Percentiles rank a stretch among this genome's conserved stretches.
Conservation (phyloP, 2,329 filamentous ascomycete species). For the Ophiocordyceps camponoti-rufipedis region DNA sequence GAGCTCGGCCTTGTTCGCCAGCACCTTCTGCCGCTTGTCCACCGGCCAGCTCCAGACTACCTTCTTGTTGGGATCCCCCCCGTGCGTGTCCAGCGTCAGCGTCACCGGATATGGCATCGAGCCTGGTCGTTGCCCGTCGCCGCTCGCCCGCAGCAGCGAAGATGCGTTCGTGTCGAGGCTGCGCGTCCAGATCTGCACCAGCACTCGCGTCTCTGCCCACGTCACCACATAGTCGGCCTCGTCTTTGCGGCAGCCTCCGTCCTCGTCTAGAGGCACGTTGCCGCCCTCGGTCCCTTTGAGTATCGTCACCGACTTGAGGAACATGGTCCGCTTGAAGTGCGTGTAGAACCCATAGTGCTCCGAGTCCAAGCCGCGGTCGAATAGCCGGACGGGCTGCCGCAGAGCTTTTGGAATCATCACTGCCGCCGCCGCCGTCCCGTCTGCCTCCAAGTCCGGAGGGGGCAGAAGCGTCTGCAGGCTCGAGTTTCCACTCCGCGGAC, state of each 20-base stretch:
- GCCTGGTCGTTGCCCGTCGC: constrained; percentile 25
- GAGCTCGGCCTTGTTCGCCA: constrained; percentile 22
- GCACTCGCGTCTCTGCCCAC: constrained; percentile 40
- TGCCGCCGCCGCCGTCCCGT: constrained; percentile 57
- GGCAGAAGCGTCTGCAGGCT: constrained; percentile 34
- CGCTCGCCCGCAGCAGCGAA: constrained; percentile 14
- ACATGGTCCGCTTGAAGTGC: constrained; percentile 78
- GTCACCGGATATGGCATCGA: constrained; percentile 48
- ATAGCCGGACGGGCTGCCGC: constrained; percentile 69
- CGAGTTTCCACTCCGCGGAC: constrained; percentile 6
- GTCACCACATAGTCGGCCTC: constrained; percentile 39
- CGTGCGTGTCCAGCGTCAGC: constrained; percentile 42
- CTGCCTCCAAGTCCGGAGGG: constrained; percentile 37
- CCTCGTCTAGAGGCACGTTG: constrained; percentile 26
- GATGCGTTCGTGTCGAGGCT: constrained; percentile 24
- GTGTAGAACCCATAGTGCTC: constrained; percentile 93
- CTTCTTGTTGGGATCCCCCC: constrained; percentile 34
- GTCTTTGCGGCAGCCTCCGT: constrained; percentile 33
- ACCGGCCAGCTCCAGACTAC: constrained; percentile 35
- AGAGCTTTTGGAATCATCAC: constrained; percentile 51
- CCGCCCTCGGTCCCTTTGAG: constrained; percentile 25
- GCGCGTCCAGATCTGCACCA: constrained; percentile 49
- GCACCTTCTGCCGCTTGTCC: constrained; percentile 24
- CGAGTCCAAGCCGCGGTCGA: constrained; percentile 58
- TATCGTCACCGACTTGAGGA: constrained; percentile 42